Percentiles rank a stretch among this genome's conserved stretches.
Evolutionary conservation across 495 filamentous ascomycete genomes (phyloP).

Genomic region (Aspergillus indologenus): DNA sequence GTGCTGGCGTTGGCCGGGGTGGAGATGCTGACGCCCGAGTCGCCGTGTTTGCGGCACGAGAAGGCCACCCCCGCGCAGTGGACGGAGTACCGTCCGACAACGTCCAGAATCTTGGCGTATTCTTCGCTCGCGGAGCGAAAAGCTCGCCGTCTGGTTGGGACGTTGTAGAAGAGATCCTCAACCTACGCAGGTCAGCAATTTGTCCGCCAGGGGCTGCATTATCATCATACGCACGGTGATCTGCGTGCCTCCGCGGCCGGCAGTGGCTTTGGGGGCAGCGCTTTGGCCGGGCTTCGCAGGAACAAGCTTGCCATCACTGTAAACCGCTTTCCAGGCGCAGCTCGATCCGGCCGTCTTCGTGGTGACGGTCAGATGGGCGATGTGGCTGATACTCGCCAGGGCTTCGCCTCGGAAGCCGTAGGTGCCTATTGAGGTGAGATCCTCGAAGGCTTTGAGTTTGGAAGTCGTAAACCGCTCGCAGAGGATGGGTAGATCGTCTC

Average conservation of each 20-base stretch:
- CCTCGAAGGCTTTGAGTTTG: constrained; percentile 93
- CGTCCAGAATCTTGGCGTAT: constrained; percentile 95
- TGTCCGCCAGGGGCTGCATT: neutral
- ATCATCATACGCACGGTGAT: constrained; percentile 70
- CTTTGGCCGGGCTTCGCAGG: constrained; percentile 90
- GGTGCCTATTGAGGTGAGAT: constrained; percentile 84
- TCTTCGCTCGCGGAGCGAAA: constrained; percentile 93
- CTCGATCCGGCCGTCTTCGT: constrained; percentile 88
- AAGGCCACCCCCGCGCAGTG: constrained; percentile 90
- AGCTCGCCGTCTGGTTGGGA: constrained; percentile 81
- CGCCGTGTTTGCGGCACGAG: constrained; percentile 94
- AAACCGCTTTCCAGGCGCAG: constrained; percentile 87
- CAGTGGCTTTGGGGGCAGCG: constrained; percentile 81
- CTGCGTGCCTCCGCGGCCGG: constrained; percentile 91
- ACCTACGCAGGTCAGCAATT: constrained; percentile 49
- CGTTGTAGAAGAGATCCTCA: constrained; percentile 96
- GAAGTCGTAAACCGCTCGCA: constrained; percentile 98
- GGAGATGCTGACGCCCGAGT: constrained; percentile 75
- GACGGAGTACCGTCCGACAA: constrained; percentile 92
- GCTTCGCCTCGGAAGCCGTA: constrained; percentile 98
- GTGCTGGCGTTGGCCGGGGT: constrained; percentile 67
- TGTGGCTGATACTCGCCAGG: constrained; percentile 96
- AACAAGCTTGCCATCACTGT: constrained; percentile 76
- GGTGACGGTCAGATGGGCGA: constrained; percentile 91
- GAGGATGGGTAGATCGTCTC: constrained; percentile 87